Conservation (phyloP, 176 grass and related monocot genomes). For the Alloteropsis semialata region DNA sequence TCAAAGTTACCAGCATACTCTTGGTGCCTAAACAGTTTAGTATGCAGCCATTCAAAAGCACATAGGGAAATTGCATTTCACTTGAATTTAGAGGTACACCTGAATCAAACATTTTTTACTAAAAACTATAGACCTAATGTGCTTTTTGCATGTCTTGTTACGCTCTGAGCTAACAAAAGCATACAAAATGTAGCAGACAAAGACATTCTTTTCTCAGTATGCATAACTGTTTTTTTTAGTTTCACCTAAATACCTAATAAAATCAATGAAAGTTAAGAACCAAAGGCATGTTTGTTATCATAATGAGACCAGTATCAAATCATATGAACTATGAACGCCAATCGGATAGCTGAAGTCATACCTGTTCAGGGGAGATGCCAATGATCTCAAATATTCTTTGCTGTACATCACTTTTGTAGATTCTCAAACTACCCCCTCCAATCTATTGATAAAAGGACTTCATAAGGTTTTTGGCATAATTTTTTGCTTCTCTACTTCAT, state of each 20-base stretch:
- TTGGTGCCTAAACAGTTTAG: too few species aligned
- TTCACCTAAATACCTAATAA: background rate
- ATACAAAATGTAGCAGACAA: background rate
- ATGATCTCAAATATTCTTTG: conserved; percentile 91
- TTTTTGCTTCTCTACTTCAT: background rate
- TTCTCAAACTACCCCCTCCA: conserved; percentile 92
- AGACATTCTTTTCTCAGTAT: background rate
- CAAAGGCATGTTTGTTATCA: background rate
- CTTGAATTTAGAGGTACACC: too few species aligned
- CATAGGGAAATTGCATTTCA: too few species aligned
- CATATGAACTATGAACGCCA: background rate
- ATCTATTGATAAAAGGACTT: conserved; percentile 45
- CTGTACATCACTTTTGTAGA: conserved; percentile 89
- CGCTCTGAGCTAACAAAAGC: too few species aligned
- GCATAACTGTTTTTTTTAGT: background rate
- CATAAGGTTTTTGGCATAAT: background rate
- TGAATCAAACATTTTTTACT: too few species aligned
- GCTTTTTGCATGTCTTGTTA: too few species aligned
- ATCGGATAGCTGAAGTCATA: conserved; percentile 3
- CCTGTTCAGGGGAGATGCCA: conserved; percentile 74
- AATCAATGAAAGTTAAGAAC: background rate
- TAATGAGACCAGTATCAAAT: background rate
- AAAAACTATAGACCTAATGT: too few species aligned
- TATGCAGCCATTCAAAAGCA: too few species aligned
- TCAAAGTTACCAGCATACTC: too few species aligned